Conservation (phyloP, 306 rosid genomes). For the Cucurbita argyrosperma region DNA sequence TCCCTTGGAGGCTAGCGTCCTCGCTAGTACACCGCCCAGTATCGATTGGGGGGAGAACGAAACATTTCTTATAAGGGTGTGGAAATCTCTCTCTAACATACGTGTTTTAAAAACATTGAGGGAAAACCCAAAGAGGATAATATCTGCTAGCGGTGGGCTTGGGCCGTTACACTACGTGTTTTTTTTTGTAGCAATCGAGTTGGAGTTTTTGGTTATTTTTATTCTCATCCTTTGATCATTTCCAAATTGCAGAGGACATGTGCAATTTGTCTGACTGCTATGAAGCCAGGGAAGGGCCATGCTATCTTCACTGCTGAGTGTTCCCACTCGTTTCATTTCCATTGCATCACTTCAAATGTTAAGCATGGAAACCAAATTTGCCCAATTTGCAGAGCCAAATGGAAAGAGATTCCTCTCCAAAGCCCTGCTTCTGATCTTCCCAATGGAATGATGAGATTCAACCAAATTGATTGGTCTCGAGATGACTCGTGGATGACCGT, state of each 20-base stretch:
- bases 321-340: slow-evolving; percentile 11
- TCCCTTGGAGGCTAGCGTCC: too few relatives aligned
- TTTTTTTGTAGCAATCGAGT: neutral
- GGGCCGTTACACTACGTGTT: too few relatives aligned
- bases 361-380: slow-evolving; percentile 11
- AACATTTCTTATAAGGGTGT: too few relatives aligned
- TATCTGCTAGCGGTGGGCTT: too few relatives aligned
- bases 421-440: slow-evolving; percentile 8
- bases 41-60: too few relatives aligned
- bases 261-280: slow-evolving; percentile 10
- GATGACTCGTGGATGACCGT: slow-evolving; percentile 2
- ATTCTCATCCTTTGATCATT: neutral
- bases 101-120: too few relatives aligned
- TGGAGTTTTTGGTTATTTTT: neutral
- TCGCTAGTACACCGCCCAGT: too few relatives aligned
- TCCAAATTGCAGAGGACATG: slow-evolving; percentile 1
- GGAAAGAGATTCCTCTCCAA: slow-evolving; percentile 12
- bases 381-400: slow-evolving; percentile 15
- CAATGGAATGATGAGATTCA: neutral
- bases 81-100: too few relatives aligned
- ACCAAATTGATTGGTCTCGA: slow-evolving; percentile 4
- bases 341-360: slow-evolving; percentile 12
- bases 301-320: slow-evolving; percentile 16
- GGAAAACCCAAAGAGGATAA: too few relatives aligned
- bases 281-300: slow-evolving; percentile 10